These are phyloP conservation scores for Moesziomyces sp. DNA, from an alignment of 1,284 basidiomycete genomes.

Conservation along the genomic window DNA sequence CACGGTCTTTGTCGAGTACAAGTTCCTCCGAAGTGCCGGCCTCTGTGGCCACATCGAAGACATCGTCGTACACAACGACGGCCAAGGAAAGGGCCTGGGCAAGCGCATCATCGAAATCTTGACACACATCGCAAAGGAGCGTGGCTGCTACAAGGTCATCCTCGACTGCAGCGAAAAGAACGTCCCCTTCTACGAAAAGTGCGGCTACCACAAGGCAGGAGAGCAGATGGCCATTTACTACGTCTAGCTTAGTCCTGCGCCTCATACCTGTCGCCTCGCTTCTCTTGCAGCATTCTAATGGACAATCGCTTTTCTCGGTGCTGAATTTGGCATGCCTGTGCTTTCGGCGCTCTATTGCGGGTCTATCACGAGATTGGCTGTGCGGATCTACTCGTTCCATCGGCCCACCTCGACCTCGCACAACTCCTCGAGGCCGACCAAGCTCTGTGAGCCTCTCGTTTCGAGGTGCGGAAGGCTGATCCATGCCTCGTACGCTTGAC, in stretches of 20 bases:
- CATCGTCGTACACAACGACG: conserved; percentile 86
- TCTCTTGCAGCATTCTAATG: conserved; percentile 4
- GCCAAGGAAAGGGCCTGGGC: conserved; percentile 91
- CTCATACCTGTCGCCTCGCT: not conserved
- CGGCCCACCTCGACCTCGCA: conserved; percentile 61
- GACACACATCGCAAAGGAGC: conserved; percentile 77
- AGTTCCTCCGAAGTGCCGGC: conserved; percentile 85
- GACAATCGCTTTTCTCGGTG: conserved; percentile 9
- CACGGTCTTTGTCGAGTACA: conserved; percentile 86
- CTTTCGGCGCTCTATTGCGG: too few relatives aligned
- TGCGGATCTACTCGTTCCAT: conserved; percentile 33
- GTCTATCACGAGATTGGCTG: not conserved
- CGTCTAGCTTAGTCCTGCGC: not conserved
- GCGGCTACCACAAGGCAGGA: conserved; percentile 73
- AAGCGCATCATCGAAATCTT: conserved; percentile 86
- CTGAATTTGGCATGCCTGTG: not conserved
- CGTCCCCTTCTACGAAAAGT: conserved; percentile 96
- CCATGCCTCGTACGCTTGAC: conserved; percentile 45
- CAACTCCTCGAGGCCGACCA: conserved; percentile 51
- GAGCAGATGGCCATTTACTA: conserved; percentile 65
- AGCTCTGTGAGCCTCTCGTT: conserved; percentile 41
- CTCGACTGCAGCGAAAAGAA: conserved; percentile 92
- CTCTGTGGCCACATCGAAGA: conserved; percentile 95
- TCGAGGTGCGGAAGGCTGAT: conserved; percentile 52
- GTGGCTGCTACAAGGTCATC: conserved; percentile 93